Conservation (phyloP, 495 filamentous ascomycete species). For the Aspergillus haitiensis region DNA sequence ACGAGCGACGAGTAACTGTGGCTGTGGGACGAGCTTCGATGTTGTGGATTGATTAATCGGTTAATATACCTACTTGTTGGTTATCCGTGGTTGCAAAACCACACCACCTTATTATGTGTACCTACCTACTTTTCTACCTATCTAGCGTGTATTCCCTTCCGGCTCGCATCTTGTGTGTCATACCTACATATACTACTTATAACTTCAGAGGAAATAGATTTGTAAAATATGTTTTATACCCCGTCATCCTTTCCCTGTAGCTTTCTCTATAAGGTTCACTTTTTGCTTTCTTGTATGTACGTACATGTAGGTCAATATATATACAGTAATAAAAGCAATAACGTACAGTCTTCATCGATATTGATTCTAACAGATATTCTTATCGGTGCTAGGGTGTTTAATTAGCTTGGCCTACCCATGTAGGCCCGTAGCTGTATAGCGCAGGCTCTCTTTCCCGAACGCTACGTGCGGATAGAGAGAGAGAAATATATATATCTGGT, state of each 20-base stretch:
- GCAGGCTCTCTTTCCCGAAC: too few species aligned
- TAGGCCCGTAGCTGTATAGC: too few species aligned
- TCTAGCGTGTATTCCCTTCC: too few species aligned
- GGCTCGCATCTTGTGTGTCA: neutral
- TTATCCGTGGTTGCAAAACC: too few species aligned
- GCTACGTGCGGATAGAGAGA: too few species aligned
- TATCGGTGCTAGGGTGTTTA: too few species aligned
- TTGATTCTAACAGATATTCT: too few species aligned
- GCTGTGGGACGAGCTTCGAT: constrained; percentile 98
- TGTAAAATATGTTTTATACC: neutral
- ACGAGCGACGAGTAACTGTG: constrained; percentile 86
- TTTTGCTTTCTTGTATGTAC: neutral
- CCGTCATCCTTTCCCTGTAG: neutral
- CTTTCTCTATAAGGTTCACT: too few species aligned
- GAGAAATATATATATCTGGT: neutral
- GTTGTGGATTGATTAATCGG: constrained; percentile 57
- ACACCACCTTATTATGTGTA: too few species aligned
- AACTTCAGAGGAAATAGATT: neutral
- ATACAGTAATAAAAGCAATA: neutral
- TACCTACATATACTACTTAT: neutral
- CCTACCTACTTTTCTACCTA: too few species aligned
- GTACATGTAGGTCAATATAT: neutral
- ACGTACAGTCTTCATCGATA: too few species aligned
- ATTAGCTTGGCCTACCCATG: too few species aligned
- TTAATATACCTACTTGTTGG: neutral